phyloP scores from a whole-genome alignment of 441 rosid species.

The Erysimum cheiri region DNA sequence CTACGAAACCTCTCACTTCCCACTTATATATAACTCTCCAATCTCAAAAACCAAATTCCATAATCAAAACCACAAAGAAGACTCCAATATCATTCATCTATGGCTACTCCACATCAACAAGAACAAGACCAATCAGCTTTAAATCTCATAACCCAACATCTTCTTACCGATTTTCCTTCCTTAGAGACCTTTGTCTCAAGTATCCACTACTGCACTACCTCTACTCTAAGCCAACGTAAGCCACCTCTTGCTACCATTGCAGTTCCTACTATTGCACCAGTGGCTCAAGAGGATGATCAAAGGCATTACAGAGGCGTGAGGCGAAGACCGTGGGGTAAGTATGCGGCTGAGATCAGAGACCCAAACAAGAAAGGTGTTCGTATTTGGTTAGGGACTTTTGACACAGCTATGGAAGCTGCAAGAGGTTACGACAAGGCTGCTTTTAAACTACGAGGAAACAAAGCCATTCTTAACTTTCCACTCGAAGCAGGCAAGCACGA shows the following conservation, averaged over 20 bases:
- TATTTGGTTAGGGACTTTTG: conserved; percentile 66
- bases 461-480: conserved; percentile 67
- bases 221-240: conserved; percentile 63
- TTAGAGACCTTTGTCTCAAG: conserved; percentile 43
- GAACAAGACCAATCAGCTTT: conserved; percentile 47
- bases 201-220: conserved; percentile 32
- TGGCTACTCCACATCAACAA: conserved; percentile 26
- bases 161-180: conserved; percentile 56
- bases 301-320: conserved; percentile 65
- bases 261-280: conserved; percentile 28
- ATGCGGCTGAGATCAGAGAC: conserved; percentile 67
- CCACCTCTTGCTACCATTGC: conserved; percentile 55
- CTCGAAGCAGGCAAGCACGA: conserved; percentile 56
- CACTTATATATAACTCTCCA: conserved; percentile 20
- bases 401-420: conserved; percentile 64
- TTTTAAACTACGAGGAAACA: conserved; percentile 59
- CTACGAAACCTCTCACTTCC: conserved; percentile 35
- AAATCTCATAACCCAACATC: conserved; percentile 65
- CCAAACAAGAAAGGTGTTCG: conserved; percentile 62
- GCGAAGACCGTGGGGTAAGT: conserved; percentile 65
- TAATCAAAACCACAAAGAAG: not conserved
- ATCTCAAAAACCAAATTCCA: not conserved
- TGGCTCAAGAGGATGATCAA: conserved; percentile 34
- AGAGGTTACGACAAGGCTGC: conserved; percentile 63
- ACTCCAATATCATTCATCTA: not conserved